Evolutionary conservation across 306 rosid species (phyloP).

Genomic region (Rosa lucieae): DNA sequence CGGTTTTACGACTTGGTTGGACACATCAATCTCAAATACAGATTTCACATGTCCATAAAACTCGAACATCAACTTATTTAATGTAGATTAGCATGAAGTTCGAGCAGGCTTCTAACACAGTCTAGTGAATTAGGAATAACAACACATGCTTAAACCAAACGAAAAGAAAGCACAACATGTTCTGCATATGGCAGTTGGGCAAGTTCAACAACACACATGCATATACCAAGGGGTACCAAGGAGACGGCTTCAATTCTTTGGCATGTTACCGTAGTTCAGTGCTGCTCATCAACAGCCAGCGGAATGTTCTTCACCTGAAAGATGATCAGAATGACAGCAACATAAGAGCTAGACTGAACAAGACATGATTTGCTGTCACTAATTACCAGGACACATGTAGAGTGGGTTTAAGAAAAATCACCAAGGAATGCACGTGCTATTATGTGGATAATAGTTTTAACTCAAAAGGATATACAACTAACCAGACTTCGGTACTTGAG

Average conservation of each 20-base stretch:
- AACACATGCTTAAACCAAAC: background rate
- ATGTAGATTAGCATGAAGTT: background rate
- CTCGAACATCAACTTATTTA: background rate
- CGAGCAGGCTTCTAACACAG: background rate
- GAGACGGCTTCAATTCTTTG: background rate
- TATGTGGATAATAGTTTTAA: background rate
- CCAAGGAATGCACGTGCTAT: background rate
- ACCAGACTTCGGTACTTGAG: constrained; percentile 21
- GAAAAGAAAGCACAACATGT: background rate
- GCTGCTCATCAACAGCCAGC: constrained; percentile 23
- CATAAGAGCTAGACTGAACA: background rate
- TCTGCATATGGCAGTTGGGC: background rate
- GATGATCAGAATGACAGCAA: background rate
- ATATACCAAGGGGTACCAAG: background rate
- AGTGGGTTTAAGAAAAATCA: background rate
- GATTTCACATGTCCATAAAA: background rate
- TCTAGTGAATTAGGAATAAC: background rate
- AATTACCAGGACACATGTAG: background rate
- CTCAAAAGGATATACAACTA: background rate
- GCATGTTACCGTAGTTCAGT: background rate
- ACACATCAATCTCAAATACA: background rate
- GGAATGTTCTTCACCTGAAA: constrained; percentile 30
- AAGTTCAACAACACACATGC: background rate
- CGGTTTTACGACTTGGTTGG: background rate
- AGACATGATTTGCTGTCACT: background rate